phyloP scores from a whole-genome alignment of 768 basidiomycete genomes.

The Russula earlei region DNA sequence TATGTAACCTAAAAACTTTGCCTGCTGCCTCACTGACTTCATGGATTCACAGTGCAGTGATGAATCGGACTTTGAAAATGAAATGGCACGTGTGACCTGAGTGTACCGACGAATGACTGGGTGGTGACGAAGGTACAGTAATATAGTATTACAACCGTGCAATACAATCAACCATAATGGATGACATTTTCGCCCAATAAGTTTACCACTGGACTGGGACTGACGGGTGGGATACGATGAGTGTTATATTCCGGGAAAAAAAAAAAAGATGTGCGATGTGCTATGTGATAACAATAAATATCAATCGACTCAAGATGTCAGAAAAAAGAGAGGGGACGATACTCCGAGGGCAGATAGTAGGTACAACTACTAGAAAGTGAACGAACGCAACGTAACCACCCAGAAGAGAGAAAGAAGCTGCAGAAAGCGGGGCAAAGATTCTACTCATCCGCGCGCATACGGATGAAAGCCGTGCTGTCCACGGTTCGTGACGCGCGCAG shows the following conservation, averaged over 20 bases:
- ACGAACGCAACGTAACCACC: not conserved
- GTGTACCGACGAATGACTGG: too few species aligned
- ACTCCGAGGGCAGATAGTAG: constrained; percentile 1
- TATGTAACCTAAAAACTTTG: too few species aligned
- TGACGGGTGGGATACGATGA: too few species aligned
- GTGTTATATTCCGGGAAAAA: not conserved
- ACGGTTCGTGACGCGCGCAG: constrained; percentile 46
- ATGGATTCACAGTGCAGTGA: too few species aligned
- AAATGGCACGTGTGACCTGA: too few species aligned
- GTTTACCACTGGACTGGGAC: too few species aligned
- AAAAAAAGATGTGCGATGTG: not conserved
- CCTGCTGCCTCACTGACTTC: too few species aligned
- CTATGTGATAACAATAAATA: constrained; percentile 4
- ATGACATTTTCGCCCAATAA: too few species aligned
- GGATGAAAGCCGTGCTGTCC: constrained; percentile 81
- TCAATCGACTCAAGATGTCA: constrained; percentile 1
- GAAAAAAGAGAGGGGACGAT: not conserved
- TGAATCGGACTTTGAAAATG: too few species aligned
- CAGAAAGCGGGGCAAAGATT: not conserved
- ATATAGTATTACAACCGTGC: too few species aligned
- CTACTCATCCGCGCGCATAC: constrained; percentile 49
- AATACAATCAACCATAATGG: too few species aligned
- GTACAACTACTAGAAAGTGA: not conserved
- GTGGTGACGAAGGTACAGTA: too few species aligned
- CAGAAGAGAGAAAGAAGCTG: not conserved